Evolutionary conservation across 2,329 filamentous ascomycete species (phyloP), one percentile per base, ranked within the genome.

Genomic region (Alternaria sp.): DNA sequence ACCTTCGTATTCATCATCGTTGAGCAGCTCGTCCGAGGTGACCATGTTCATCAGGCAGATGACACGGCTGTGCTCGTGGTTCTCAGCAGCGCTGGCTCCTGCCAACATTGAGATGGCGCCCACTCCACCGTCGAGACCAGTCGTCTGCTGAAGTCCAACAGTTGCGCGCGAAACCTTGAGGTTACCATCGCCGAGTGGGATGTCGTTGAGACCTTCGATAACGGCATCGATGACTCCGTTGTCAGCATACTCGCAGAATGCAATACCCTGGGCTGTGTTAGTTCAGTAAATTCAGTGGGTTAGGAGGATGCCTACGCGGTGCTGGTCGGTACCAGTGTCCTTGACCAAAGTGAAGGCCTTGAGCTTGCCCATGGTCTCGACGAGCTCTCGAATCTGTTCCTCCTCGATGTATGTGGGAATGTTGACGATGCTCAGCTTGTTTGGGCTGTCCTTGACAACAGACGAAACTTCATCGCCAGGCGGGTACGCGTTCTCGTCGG

Each of bases 31-130:
- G 73, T 99, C 96, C 0, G 93, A 87, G 0, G 96, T 99, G 36
- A 99, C 95, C 96, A 99, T 99, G 84, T 99, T 99, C 76, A 99
- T 88, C 65, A 99, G 84, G 81, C 97, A 95, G 64, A 99, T 80
- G 15, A 99, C 95, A 59, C 92, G 88, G 68, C 92, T 92, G 63
- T 90, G 89, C 71, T 97, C 93, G 32, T 91, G 85, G 32, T 72
- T 66, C 63, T 94, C 91, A 59, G 87, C 87, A 40, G 92, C 91
- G 4, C 90, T 93, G 19, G 96, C 97, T 61, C 95, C 94, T 40
- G 96, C 96, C 73, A 99, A 91, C 88, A 97, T 93, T 54, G 94
- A 97, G 90, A 99, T 98, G 67, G 96, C 96, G 72, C 96, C 96
- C 66, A 99, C 95, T 59, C 95, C 93, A 86, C 97, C 96, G 76